These are phyloP conservation scores for Xylaria flabelliformis DNA, from an alignment of 495 filamentous ascomycete genomes.

Conservation along the genomic window DNA sequence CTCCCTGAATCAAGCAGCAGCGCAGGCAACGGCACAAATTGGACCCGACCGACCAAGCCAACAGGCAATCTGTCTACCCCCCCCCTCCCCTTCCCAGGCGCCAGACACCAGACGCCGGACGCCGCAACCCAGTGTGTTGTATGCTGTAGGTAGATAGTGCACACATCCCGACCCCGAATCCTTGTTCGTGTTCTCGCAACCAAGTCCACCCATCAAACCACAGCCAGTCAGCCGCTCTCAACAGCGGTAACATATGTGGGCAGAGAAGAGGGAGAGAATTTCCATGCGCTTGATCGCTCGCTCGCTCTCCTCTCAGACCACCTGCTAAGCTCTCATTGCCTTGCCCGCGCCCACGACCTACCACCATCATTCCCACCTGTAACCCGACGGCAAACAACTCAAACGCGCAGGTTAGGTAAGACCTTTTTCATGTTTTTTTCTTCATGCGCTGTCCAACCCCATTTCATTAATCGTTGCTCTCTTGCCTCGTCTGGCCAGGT, in stretches of 20 bases:
- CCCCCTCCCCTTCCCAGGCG: not conserved
- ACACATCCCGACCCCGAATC: conserved; percentile 4
- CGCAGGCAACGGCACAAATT: not conserved
- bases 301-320: conserved; percentile 33
- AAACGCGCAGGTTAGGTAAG: conserved; percentile 31
- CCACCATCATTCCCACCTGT: conserved; percentile 32
- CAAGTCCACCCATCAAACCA: conserved; percentile 22
- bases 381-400: conserved; percentile 31
- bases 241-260: conserved; percentile 20
- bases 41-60: conserved; percentile 6
- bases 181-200: conserved; percentile 24
- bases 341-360: conserved; percentile 31
- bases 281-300: conserved; percentile 28
- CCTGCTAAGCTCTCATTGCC: conserved; percentile 32
- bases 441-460: conserved; percentile 23
- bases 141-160: conserved; percentile 6
- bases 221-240: conserved; percentile 28
- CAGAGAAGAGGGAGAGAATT: conserved; percentile 27
- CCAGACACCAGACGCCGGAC: not conserved
- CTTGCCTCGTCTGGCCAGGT: conserved; percentile 13
- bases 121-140: conserved; percentile 2
- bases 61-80: conserved; percentile 13
- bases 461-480: conserved; percentile 3
- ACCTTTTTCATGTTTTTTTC: conserved; percentile 15
- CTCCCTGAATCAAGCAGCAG: conserved; percentile 21